Evolutionary conservation across 306 rosid species (phyloP).

Genomic region (Medicago ruthenica): DNA sequence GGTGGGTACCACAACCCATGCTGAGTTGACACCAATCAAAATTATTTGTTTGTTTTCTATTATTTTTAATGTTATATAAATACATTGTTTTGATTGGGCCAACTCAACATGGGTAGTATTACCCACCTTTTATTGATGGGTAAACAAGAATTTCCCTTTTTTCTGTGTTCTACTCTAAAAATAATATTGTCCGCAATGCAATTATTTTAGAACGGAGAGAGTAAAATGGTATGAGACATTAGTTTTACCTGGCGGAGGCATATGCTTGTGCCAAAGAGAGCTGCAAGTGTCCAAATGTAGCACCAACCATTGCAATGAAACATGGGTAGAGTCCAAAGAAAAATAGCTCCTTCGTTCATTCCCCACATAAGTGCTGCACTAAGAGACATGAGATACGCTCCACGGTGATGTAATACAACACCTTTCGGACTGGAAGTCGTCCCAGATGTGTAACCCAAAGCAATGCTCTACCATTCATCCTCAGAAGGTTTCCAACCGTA

Average conservation of each 20-base stretch:
- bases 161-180: no score
- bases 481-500: slow-evolving; percentile 81
- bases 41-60: no score
- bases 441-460: slow-evolving; percentile 92
- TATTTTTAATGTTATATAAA: no score
- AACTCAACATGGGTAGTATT: no score
- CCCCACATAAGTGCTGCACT: slow-evolving; percentile 77
- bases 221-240: neutral
- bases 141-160: no score
- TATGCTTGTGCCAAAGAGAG: slow-evolving; percentile 77
- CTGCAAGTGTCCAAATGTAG: slow-evolving; percentile 86
- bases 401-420: slow-evolving; percentile 87
- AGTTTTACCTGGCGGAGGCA: slow-evolving; percentile 85
- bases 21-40: no score
- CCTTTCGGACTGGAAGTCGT: slow-evolving; percentile 97
- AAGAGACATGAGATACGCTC: slow-evolving; percentile 66
- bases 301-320: slow-evolving; percentile 99
- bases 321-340: slow-evolving; percentile 95
- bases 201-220: no score
- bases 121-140: no score
- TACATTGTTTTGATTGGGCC: no score
- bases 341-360: slow-evolving; percentile 83
- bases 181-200: no score
- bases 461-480: slow-evolving; percentile 98
- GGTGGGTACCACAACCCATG: no score